Evolutionary conservation across 169 alveolate species (phyloP).

Genomic region (Plasmodium yoelii): DNA sequence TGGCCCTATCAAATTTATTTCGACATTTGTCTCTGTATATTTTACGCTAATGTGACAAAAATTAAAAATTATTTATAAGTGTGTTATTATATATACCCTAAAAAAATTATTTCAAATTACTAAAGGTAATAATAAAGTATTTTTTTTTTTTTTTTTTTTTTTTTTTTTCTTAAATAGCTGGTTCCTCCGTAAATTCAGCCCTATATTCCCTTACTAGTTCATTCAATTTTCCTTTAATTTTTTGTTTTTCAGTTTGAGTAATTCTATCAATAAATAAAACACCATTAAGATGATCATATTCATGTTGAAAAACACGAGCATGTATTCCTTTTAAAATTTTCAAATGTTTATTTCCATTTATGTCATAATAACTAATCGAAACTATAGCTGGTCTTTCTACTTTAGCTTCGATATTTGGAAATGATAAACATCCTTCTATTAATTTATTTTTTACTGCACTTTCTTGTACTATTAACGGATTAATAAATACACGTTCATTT

Average conservation of each 20-base stretch:
- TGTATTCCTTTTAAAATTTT: slow-evolving; percentile 69
- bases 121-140: too few relatives aligned
- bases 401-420: slow-evolving; percentile 69
- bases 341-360: slow-evolving; percentile 44
- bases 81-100: too few relatives aligned
- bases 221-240: slow-evolving; percentile 30
- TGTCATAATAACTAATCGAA: slow-evolving; percentile 37
- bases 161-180: slow-evolving; percentile 8
- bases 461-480: slow-evolving; percentile 55
- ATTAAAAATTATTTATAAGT: too few relatives aligned
- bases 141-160: too few relatives aligned
- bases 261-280: slow-evolving; percentile 65
- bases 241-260: slow-evolving; percentile 35
- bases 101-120: too few relatives aligned
- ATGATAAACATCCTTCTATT: slow-evolving; percentile 72
- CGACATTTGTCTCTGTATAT: too few relatives aligned
- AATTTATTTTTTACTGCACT: slow-evolving; percentile 14
- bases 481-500: slow-evolving; percentile 61
- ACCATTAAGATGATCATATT: slow-evolving; percentile 75
- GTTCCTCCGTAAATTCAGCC: slow-evolving; percentile 27
- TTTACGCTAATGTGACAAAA: too few relatives aligned
- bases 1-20: too few relatives aligned
- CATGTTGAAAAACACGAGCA: slow-evolving; percentile 76
- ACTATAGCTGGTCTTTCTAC: slow-evolving; percentile 62
- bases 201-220: slow-evolving; percentile 40